phyloP scores from a whole-genome alignment of 768 basidiomycete species.

The Boletus barrowsii region DNA sequence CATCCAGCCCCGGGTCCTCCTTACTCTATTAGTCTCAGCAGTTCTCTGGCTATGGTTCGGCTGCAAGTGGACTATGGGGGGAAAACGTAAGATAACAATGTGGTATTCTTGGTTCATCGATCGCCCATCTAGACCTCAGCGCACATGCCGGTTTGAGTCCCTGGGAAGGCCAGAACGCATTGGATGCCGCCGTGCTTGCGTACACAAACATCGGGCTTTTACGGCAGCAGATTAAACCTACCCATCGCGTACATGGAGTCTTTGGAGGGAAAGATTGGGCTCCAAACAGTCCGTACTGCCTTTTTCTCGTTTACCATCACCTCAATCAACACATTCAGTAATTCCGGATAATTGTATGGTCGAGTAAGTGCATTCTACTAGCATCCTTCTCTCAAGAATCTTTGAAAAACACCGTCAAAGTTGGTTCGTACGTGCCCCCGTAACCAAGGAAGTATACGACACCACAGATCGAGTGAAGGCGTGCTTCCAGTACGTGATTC shows the following conservation, averaged over 20 bases:
- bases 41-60: slow-evolving; percentile 60
- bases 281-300: slow-evolving; percentile 52
- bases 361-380: slow-evolving; percentile 39
- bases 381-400: neutral
- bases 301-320: neutral
- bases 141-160: slow-evolving; percentile 78
- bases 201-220: slow-evolving; percentile 78
- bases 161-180: slow-evolving; percentile 81
- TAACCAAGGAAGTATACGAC: slow-evolving; percentile 55
- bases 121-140: slow-evolving; percentile 32
- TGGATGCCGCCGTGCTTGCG: slow-evolving; percentile 85
- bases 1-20: slow-evolving; percentile 79
- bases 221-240: slow-evolving; percentile 78
- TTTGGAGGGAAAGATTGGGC: slow-evolving; percentile 76
- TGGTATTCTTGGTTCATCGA: neutral
- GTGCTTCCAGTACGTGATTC: slow-evolving; percentile 63
- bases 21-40: slow-evolving; percentile 60
- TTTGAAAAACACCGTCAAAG: slow-evolving; percentile 28
- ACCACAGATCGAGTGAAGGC: slow-evolving; percentile 58
- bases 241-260: slow-evolving; percentile 76
- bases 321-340: slow-evolving; percentile 41
- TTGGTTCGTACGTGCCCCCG: slow-evolving; percentile 74
- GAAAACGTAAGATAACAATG: slow-evolving; percentile 52
- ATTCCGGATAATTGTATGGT: slow-evolving; percentile 81
- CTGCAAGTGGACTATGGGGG: slow-evolving; percentile 65